Evolutionary conservation across 345 rosid species (phyloP).

Genomic region (Euphorbia peplus): DNA sequence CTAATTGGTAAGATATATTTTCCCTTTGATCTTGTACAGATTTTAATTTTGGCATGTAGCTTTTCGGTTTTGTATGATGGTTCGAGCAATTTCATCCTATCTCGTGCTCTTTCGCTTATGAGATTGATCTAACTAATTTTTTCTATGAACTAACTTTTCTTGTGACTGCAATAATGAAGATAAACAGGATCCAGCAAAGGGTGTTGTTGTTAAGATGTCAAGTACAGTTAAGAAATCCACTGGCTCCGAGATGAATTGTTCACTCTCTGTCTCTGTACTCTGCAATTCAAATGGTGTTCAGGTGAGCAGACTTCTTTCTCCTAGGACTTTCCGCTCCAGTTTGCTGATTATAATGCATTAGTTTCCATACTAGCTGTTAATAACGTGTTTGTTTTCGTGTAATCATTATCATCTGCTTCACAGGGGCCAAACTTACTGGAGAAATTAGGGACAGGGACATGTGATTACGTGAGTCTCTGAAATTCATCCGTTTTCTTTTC

Average conservation of each 20-base stretch:
- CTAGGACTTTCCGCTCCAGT: background rate
- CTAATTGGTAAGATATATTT: constrained; percentile 51
- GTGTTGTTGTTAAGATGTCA: constrained; percentile 76
- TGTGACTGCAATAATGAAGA: constrained; percentile 41
- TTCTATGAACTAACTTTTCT: constrained; percentile 20
- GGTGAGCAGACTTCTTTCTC: constrained; percentile 46
- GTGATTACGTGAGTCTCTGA: constrained; percentile 66
- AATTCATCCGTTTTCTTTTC: constrained; percentile 12
- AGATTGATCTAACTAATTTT: background rate
- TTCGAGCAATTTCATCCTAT: background rate
- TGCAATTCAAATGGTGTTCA: constrained; percentile 62
- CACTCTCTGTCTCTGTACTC: constrained; percentile 72
- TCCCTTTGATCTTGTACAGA: background rate
- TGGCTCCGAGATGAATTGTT: constrained; percentile 46
- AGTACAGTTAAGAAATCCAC: constrained; percentile 6
- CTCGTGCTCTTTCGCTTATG: constrained; percentile 1
- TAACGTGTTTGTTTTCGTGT: constrained; percentile 11
- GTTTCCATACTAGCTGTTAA: constrained; percentile 14
- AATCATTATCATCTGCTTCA: constrained; percentile 22
- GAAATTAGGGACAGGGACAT: constrained; percentile 55
- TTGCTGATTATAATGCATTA: constrained; percentile 13
- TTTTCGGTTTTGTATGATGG: background rate
- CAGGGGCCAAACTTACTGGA: constrained; percentile 70
- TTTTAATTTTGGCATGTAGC: background rate
- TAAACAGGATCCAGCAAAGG: constrained; percentile 64